These are phyloP conservation scores for Escovopsis sp. DNA, from an alignment of 2,329 filamentous ascomycete species.

Conservation along the genomic window DNA sequence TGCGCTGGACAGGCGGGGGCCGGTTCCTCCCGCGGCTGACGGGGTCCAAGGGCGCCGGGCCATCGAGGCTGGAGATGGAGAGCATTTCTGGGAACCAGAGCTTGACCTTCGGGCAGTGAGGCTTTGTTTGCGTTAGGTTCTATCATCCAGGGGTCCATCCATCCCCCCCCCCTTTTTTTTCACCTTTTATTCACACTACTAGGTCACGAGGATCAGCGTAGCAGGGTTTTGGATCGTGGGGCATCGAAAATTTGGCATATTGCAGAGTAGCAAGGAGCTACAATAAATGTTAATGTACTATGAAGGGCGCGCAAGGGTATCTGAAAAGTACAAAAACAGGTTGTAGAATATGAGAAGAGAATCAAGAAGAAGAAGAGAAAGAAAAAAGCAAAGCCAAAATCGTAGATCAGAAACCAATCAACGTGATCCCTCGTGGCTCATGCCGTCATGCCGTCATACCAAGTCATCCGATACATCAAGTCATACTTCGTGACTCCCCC, in stretches of 20 bases:
- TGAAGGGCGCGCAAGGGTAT: slow-evolving; percentile 10
- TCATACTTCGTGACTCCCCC: no score
- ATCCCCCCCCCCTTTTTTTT: no score
- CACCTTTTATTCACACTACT: no score
- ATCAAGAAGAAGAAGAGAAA: slow-evolving; percentile 2
- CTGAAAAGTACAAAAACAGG: slow-evolving; percentile 3
- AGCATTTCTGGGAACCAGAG: slow-evolving; percentile 17
- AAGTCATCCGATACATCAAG: no score
- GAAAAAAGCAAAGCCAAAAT: slow-evolving; percentile 2
- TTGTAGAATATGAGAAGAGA: slow-evolving; percentile 4
- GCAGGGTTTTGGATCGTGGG: background rate
- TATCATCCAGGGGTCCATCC: slow-evolving; percentile 4
- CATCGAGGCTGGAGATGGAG: slow-evolving; percentile 17
- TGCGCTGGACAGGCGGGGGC: slow-evolving; percentile 22
- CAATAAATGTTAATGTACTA: slow-evolving; percentile 2
- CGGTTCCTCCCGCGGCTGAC: slow-evolving; percentile 17
- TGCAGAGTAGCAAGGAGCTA: slow-evolving; percentile 5
- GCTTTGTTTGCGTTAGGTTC: no score
- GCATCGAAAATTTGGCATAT: slow-evolving; percentile 5
- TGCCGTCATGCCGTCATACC: no score
- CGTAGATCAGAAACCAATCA: background rate
- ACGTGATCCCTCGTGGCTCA: no score
- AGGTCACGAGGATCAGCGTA: no score
- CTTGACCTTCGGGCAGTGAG: no score
- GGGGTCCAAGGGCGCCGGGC: slow-evolving; percentile 27